Evolutionary conservation across 805 yeast genomes (phyloP), one percentile per base, ranked within the genome.

Genomic region (Metschnikowia anglica): DNA sequence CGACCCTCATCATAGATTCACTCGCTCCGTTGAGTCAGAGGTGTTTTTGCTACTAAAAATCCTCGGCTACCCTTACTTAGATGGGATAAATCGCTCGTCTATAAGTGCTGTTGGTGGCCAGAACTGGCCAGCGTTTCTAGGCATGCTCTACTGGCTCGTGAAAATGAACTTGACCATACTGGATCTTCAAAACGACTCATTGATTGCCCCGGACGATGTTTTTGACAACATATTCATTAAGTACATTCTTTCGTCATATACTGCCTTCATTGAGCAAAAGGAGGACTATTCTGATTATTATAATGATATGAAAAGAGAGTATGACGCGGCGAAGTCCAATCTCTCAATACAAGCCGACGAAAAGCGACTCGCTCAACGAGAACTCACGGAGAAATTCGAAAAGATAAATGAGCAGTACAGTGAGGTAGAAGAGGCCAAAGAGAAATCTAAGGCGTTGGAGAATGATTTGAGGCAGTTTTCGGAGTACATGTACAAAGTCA

Each of bases 91-190:
- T 61, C 83, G 89, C 56, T 83, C 93, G 1, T 95, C 88, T 58
- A 82, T 89, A 28, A 80, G 89, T 28, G 96, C 96, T 0, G 96
- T 88, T 10, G 96, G 96, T 5, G 95, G 96, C 2, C 81, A 84
- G 37, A 81, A 81, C 51, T 89, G 97, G 97, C 88, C 87, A 10
- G 75, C 76, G 6, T 86, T 88, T 51, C 61, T 89, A 31, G 96
- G 93, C 1, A 79, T 90, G 76, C 65, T 89, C 17, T 81, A 84
- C 59, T 89, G 97, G 97, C 60, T 89, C 34, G 80, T 84, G 4
- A 79, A 79, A 49, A 70, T 80, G 47, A 81, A 72, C 53, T 47
- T 61, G 31, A 51, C 66, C 48, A 42, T 67, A 29, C 53, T 59
- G 46, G 50, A 61, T 46, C 42, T 67, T 40, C 30, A 41, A 27